Conservation (phyloP, 1,284 basidiomycete species). For the Leccinum ponderosum region DNA sequence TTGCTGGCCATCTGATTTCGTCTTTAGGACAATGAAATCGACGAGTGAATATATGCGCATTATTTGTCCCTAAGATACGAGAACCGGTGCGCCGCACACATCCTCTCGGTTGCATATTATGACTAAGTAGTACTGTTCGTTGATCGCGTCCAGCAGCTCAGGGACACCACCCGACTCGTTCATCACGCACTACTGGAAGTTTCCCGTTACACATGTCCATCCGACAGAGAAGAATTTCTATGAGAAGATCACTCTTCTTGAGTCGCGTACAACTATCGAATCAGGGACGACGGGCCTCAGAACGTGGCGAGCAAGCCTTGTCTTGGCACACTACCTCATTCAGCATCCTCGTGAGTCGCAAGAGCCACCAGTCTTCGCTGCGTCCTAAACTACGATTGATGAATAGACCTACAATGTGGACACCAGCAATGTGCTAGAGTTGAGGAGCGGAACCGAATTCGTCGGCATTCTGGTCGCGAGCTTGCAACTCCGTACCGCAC, state of each 20-base stretch:
- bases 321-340: conserved; percentile 65
- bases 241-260: conserved; percentile 57
- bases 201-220: conserved; percentile 2
- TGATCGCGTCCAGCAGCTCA: conserved; percentile 17
- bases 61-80: conserved; percentile 52
- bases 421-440: conserved; percentile 56
- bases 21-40: conserved; percentile 57
- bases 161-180: conserved; percentile 52
- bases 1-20: conserved; percentile 4
- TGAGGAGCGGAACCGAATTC: conserved; percentile 74
- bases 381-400: conserved; percentile 1
- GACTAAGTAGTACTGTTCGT: conserved; percentile 11
- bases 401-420: conserved; percentile 47
- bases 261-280: conserved; percentile 72
- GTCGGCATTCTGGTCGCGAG: conserved; percentile 61
- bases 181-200: conserved; percentile 65
- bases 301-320: conserved; percentile 73
- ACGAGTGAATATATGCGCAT: conserved; percentile 60
- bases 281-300: conserved; percentile 73
- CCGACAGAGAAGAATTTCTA: conserved; percentile 21
- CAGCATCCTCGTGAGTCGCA: conserved; percentile 46
- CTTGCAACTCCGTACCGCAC: conserved; percentile 42
- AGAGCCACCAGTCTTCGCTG: neutral
- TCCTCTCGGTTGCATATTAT: conserved; percentile 17
- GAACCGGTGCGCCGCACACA: conserved; percentile 31